Base-by-base conservation (phyloP, 352 stramenopile species). In the Globisporangium alternatum region DNA sequence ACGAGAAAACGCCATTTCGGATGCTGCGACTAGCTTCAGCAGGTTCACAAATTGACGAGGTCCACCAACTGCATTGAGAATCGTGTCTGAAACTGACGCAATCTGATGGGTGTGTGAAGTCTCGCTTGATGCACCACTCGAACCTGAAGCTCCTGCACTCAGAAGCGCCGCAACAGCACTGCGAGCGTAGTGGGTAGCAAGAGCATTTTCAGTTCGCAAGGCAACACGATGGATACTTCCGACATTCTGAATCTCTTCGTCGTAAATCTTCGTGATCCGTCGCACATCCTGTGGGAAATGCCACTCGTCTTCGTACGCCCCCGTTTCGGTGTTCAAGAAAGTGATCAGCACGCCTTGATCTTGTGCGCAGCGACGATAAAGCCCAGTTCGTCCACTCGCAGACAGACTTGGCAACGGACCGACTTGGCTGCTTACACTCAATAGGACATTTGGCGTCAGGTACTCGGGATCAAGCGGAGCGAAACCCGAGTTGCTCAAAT, bases 261-360 rank as follows among this genome's bases (percentile, higher is more conserved):
- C 84, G 47, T 92, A 96, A 44, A 96, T 88, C 44, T 75, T 80
- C 5, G 80, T 88, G 59, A 93, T 83, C 4, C 88, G 80, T n/a
- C 81, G 77, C 47, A 95, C 80, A 64, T 94, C 76, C 49, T 77
- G 85, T 19, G 88, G 80, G 30, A 71, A 67, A 59, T 91, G 79
- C 82, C 80, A 95, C 65, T 95, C 82, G 41, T 95, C 86, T 68
- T 96, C 88, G 57, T 90, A 93, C 13, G 86, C 86, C 4, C 88
- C 88, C 13, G 85, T 93, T 54, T 96, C 88, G 0, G 83, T 93
- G 64, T 94, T 96, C 19, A 95, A 70, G 45, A 96, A 95, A 0
- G 80, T 91, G 31, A 94, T 75, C 31, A 95, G 64, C 37, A 96
- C 80, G 51, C 83, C 83, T 22, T 93, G 74, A 2, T 88, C 71